Evolutionary conservation across 2,329 filamentous ascomycete species (phyloP), one percentile per base, ranked within the genome.

Genomic region (Mariannaea sp.): DNA sequence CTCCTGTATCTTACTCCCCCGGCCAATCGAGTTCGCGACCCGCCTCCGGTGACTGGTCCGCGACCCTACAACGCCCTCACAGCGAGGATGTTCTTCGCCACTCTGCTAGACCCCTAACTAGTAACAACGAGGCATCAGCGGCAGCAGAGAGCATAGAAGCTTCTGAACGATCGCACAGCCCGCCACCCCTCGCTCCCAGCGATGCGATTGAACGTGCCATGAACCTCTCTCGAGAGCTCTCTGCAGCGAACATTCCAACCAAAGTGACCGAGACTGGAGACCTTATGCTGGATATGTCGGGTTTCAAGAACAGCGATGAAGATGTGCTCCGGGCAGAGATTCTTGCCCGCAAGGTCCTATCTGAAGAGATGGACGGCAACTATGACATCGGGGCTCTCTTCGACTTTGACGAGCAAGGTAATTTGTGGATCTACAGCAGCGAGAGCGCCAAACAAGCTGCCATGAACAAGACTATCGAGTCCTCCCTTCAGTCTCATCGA

Each of bases 381-480:
- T 97, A 97, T 71, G 94, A 99, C 69, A 96, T 99, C 64, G 94
- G 94, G 5, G 88, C 93, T 2, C 80, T 99, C 24, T 96, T 99
- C 64, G 94, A 92, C 10, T 93, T 94, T 38, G 94, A 99, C 68
- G 92, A 96, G 67, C 86, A 94, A 55, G 94, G 94, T 6, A 99
- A 99, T 66, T 80, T 99, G n/a, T 97, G 94, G 93, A 97, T 99
- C 61, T 99, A 99, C 75, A 94, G 92, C 74, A 97, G 92, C 65
- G 92, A 97, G 71, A 92, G 96, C 68, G 92, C 94, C 19, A 97
- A 97, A 68, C 88, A 94, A 65, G 88, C 89, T 6, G 93, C 93
- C 26, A 87, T 87, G 76, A 86, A 88, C 69, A 81, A 76, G 62
- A 81, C 80, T 1, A 78, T 81, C 56, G 80, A 82, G 50, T 74